Conservation (phyloP, 2,329 filamentous ascomycete species). For the Pleomassaria siparia region DNA sequence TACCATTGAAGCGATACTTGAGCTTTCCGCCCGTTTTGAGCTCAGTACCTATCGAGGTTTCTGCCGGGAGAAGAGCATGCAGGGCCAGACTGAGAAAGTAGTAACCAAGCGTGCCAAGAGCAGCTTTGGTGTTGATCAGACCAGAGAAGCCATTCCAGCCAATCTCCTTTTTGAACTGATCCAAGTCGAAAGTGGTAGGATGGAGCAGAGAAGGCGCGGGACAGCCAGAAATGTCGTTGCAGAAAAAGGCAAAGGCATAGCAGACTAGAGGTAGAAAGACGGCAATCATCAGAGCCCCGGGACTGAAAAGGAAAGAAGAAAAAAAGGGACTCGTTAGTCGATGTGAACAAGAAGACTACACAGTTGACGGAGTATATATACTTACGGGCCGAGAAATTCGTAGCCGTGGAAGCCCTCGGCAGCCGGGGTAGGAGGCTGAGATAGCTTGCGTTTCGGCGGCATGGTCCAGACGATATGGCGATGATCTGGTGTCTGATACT, state of each 20-base stretch:
- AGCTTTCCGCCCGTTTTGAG: conserved; percentile 71
- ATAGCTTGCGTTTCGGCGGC: conserved; percentile 28
- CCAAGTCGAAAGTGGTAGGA: conserved; percentile 70
- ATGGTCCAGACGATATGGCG: conserved; percentile 6
- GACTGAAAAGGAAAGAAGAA: too few species aligned
- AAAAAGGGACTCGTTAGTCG: not conserved
- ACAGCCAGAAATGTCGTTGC: conserved; percentile 91
- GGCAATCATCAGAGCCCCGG: conserved; percentile 75
- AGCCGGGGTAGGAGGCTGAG: conserved; percentile 15
- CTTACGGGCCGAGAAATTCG: conserved; percentile 45
- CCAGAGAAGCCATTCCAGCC: conserved; percentile 80
- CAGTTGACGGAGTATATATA: too few species aligned
- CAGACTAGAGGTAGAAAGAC: conserved; percentile 78
- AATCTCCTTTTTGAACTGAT: conserved; percentile 74
- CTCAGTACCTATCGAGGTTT: conserved; percentile 68
- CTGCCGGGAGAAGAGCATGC: conserved; percentile 74
- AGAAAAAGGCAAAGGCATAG: conserved; percentile 79
- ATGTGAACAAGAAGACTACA: not conserved
- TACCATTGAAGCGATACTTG: conserved; percentile 73
- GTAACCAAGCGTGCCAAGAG: conserved; percentile 73
- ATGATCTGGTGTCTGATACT: not conserved
- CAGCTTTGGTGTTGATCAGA: conserved; percentile 69
- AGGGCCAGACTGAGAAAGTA: conserved; percentile 75
- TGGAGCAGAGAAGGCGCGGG: conserved; percentile 78
- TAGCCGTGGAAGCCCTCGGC: conserved; percentile 41